Evolutionary conservation across 2,329 filamentous ascomycete species (phyloP).

Genomic region (Aspergillus sp.): DNA sequence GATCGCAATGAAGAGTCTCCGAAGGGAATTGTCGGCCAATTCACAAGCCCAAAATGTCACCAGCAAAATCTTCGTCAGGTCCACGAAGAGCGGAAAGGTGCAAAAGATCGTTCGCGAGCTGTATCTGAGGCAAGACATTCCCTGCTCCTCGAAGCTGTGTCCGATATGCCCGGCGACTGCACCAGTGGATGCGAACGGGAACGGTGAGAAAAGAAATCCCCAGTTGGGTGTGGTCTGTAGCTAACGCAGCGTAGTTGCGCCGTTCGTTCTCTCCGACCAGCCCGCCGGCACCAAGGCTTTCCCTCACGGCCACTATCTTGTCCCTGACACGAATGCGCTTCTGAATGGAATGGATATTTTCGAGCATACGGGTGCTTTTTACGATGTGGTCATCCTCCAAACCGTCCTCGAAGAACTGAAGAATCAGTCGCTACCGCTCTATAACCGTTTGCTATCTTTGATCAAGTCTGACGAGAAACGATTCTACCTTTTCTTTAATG

Average conservation of each 20-base stretch:
- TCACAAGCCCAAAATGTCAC: conserved; percentile 64
- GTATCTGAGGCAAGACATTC: conserved; percentile 92
- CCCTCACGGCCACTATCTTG: conserved; percentile 80
- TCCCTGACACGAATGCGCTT: conserved; percentile 93
- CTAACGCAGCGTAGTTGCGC: conserved; percentile 48
- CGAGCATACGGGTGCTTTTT: conserved; percentile 82
- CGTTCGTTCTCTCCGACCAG: conserved; percentile 80
- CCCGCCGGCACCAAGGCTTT: conserved; percentile 76
- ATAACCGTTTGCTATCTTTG: conserved; percentile 81
- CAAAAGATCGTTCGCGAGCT: conserved; percentile 98
- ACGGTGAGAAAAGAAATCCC: conserved; percentile 43
- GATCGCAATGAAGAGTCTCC: conserved; percentile 52
- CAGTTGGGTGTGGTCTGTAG: conserved; percentile 4
- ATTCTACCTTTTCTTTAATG: conserved; percentile 98
- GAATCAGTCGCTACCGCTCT: conserved; percentile 85
- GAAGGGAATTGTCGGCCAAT: conserved; percentile 46
- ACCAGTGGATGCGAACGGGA: conserved; percentile 68
- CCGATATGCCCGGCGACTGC: conserved; percentile 62
- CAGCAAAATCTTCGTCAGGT: conserved; percentile 91
- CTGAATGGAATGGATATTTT: conserved; percentile 96
- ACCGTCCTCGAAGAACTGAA: conserved; percentile 93
- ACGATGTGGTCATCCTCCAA: conserved; percentile 93
- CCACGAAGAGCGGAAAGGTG: conserved; percentile 90
- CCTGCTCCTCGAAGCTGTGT: conserved; percentile 89
- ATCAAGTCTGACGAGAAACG: conserved; percentile 95